phyloP scores from a whole-genome alignment of 495 filamentous ascomycete species.

The Penicillium silybi region DNA sequence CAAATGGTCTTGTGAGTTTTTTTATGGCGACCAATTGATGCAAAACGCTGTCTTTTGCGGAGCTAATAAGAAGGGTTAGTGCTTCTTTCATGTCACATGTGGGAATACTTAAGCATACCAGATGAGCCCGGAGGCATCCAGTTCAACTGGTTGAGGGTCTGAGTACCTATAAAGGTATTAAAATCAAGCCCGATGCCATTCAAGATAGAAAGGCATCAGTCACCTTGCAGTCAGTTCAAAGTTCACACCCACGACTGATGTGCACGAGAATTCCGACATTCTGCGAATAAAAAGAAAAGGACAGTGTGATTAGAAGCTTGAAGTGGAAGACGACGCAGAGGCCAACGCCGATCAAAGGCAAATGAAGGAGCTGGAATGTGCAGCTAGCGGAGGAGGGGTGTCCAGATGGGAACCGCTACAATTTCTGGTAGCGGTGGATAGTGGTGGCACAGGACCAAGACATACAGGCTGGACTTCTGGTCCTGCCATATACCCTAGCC shows the following conservation, averaged over 20 bases:
- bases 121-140: neutral
- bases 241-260: neutral
- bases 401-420: neutral
- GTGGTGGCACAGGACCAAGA: neutral
- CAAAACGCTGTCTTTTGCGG: neutral
- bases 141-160: neutral
- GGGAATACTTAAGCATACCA: neutral
- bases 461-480: neutral
- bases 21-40: neutral
- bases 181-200: neutral
- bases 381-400: neutral
- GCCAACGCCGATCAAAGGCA: neutral
- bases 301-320: neutral
- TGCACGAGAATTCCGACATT: neutral
- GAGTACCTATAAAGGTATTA: neutral
- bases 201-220: neutral
- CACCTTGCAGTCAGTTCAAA: neutral
- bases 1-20: neutral
- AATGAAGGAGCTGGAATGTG: neutral
- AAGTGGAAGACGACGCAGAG: neutral
- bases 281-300: neutral
- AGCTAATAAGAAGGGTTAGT: neutral
- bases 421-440: neutral
- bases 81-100: neutral
- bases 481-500: neutral